Conservation (phyloP, 805 yeast species). For the Candida sithepensis region DNA sequence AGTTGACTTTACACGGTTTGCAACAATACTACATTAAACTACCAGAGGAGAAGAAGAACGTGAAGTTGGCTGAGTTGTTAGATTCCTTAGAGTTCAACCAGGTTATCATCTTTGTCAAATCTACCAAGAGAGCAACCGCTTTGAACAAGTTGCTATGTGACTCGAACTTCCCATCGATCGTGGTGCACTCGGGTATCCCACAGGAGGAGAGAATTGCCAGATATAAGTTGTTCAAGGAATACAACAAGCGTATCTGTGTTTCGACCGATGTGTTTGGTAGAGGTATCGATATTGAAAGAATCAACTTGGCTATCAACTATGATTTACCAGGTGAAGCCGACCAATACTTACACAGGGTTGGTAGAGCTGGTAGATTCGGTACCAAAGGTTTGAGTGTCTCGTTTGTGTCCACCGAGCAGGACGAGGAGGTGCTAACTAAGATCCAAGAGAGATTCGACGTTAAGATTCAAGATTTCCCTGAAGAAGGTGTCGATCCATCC, state of each 20-base stretch:
- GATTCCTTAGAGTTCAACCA: conserved; percentile 96
- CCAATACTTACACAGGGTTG: conserved; percentile 98
- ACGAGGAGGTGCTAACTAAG: conserved; percentile 83
- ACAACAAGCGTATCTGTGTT: conserved; percentile 97
- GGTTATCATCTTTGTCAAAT: conserved; percentile 92
- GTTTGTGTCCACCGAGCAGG: conserved; percentile 80
- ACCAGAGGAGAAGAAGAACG: conserved; percentile 88
- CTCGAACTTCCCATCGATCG: conserved; percentile 94
- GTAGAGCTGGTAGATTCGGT: conserved; percentile 99
- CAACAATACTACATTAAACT: conserved; percentile 94
- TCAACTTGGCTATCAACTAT: conserved; percentile 95
- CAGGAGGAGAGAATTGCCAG: conserved; percentile 98
- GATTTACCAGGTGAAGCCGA: conserved; percentile 96
- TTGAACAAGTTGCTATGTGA: conserved; percentile 84
- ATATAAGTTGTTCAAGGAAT: conserved; percentile 94
- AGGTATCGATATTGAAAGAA: conserved; percentile 99
- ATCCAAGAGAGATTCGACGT: conserved; percentile 98
- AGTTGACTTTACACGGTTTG: conserved; percentile 94
- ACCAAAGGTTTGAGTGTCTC: conserved; percentile 97
- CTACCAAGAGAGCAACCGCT: conserved; percentile 88
- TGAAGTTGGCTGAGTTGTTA: conserved; percentile 84
- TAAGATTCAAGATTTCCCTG: conserved; percentile 92
- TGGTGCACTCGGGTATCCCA: conserved; percentile 91
- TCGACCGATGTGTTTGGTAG: conserved; percentile 98
- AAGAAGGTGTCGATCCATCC: conserved; percentile 95